Conservation (phyloP, 2,329 filamentous ascomycete genomes). For the Colletotrichum theobromicola region DNA sequence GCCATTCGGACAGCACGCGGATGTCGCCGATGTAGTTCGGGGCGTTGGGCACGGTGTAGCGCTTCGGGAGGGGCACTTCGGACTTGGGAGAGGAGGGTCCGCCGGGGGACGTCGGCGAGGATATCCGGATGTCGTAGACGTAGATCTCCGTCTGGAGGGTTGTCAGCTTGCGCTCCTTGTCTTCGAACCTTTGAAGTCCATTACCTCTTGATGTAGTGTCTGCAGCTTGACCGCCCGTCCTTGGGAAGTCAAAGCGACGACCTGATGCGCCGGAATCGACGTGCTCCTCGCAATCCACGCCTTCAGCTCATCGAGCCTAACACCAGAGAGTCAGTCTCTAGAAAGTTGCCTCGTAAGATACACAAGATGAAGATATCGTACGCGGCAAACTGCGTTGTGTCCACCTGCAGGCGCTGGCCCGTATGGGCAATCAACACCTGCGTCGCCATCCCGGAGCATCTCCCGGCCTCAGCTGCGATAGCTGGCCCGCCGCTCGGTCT, state of each 20-base stretch:
- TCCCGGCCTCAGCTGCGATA: slow-evolving; percentile 29
- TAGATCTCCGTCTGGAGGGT: slow-evolving; percentile 78
- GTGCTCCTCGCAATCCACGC: slow-evolving; percentile 79
- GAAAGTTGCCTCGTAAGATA: neutral
- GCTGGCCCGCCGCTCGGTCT: slow-evolving; percentile 5
- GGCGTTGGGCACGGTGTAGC: slow-evolving; percentile 65
- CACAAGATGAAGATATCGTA: slow-evolving; percentile 43
- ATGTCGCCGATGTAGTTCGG: slow-evolving; percentile 86
- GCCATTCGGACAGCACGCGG: slow-evolving; percentile 86
- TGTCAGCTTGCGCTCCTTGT: slow-evolving; percentile 6
- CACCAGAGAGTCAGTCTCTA: neutral
- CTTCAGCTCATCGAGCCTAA: slow-evolving; percentile 85
- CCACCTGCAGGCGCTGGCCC: slow-evolving; percentile 82
- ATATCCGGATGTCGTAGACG: slow-evolving; percentile 85
- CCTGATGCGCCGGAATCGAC: slow-evolving; percentile 75
- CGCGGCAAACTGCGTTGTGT: slow-evolving; percentile 77
- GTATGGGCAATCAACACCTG: slow-evolving; percentile 92
- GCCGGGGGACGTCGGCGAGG: slow-evolving; percentile 59
- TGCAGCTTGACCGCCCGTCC: slow-evolving; percentile 86
- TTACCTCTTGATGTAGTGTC: slow-evolving; percentile 79
- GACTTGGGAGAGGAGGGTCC: slow-evolving; percentile 47
- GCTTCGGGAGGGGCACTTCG: slow-evolving; percentile 57
- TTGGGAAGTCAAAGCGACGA: slow-evolving; percentile 85
- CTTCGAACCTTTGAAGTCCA: neutral
- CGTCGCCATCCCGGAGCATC: slow-evolving; percentile 79